A percentile compares a stretch with the other conserved stretches of the same genome.
Evolutionary conservation across 768 basidiomycete species (phyloP).

Genomic region (Mycena galopus): DNA sequence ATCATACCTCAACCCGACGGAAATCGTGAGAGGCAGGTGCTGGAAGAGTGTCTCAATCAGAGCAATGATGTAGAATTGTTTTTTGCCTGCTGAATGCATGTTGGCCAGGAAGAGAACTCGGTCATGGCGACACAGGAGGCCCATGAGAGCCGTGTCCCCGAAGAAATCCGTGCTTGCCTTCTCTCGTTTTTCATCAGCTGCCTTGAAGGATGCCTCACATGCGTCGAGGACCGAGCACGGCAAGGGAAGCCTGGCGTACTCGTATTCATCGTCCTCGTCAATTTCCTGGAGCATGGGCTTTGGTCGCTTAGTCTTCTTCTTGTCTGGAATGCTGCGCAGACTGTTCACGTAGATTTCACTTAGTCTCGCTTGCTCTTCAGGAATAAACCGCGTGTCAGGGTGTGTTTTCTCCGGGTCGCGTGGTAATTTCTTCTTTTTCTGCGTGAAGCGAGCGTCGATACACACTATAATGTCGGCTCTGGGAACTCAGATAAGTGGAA

Average conservation of each 20-base stretch:
- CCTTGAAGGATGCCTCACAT: no score
- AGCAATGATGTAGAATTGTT: conserved; percentile 47
- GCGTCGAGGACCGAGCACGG: neutral
- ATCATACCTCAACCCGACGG: conserved; percentile 40
- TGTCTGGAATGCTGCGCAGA: neutral
- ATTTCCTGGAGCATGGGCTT: neutral
- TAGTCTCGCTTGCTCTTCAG: neutral
- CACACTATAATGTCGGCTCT: conserved; percentile 1
- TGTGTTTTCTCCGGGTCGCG: conserved; percentile 11
- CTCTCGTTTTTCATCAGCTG: conserved; percentile 28
- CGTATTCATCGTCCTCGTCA: conserved; percentile 11
- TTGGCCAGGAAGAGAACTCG: conserved; percentile 48
- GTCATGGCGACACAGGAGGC: conserved; percentile 49
- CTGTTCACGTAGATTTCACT: conserved; percentile 9
- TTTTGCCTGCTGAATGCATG: conserved; percentile 46
- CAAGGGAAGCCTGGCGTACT: neutral
- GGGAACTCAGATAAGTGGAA: neutral
- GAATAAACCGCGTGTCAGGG: conserved; percentile 6
- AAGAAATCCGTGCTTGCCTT: conserved; percentile 32
- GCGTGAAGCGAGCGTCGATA: conserved; percentile 21
- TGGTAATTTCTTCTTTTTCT: conserved; percentile 9
- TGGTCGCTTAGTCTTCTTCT: neutral
- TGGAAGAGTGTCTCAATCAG: conserved; percentile 46
- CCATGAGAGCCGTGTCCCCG: conserved; percentile 47
- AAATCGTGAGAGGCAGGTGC: conserved; percentile 38